A percentile compares a stretch with the other conserved stretches of the same genome.
Conservation (phyloP, 345 rosid genomes). For the Alliaria petiolata region DNA sequence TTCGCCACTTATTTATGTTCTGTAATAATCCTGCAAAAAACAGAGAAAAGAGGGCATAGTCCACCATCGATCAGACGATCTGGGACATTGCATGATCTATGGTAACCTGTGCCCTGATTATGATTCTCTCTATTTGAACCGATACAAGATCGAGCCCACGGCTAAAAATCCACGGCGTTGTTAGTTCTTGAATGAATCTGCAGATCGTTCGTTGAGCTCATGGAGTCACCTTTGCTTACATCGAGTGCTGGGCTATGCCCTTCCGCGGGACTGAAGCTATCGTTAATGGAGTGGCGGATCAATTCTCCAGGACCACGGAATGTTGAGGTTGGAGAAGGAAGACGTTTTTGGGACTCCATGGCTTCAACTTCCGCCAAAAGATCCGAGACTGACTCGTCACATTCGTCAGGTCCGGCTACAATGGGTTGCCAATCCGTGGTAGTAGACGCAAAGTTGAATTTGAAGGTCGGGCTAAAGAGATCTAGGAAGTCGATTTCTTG, state of each 20-base stretch:
- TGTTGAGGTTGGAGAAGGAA: slow-evolving; percentile 62
- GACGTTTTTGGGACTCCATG: slow-evolving; percentile 72
- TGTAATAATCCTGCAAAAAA: slow-evolving; percentile 30
- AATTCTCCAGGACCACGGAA: slow-evolving; percentile 35
- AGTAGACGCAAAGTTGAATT: slow-evolving; percentile 32
- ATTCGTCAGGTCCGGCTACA: slow-evolving; percentile 58
- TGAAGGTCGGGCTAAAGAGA: slow-evolving; percentile 35
- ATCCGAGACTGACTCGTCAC: slow-evolving; percentile 93
- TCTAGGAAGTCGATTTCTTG: slow-evolving; percentile 50
- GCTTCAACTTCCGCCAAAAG: slow-evolving; percentile 97
- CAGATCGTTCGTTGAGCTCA: slow-evolving; percentile 68
- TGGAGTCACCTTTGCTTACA: slow-evolving; percentile 61
- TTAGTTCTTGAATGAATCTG: slow-evolving; percentile 47
- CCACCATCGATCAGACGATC: slow-evolving; percentile 28
- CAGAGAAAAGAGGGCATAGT: slow-evolving; percentile 5
- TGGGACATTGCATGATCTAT: slow-evolving; percentile 9
- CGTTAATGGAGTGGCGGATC: slow-evolving; percentile 30
- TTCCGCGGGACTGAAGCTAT: slow-evolving; percentile 67
- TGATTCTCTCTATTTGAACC: slow-evolving; percentile 16
- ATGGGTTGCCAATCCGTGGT: slow-evolving; percentile 63
- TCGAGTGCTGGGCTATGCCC: slow-evolving; percentile 60
- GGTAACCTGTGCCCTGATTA: slow-evolving; percentile 17
- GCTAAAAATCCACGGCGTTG: slow-evolving; percentile 14
- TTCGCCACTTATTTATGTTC: slow-evolving; percentile 30
- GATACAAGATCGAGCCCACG: not conserved